Conservation (phyloP, 352 stramenopile genomes). For the Pythium biforme region DNA sequence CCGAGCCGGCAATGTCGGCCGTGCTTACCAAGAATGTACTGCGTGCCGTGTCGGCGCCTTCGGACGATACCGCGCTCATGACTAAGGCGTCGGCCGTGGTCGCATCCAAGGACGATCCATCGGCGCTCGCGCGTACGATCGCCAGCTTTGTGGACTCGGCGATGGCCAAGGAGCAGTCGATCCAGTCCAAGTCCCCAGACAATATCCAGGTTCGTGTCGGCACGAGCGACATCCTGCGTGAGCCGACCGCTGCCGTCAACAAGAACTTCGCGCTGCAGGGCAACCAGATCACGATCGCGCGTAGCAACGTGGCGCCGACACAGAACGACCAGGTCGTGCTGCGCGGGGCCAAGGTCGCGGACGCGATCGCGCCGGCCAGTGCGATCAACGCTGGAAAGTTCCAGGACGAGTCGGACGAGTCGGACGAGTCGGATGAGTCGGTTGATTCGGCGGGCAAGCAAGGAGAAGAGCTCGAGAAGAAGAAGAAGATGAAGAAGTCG, state of each 20-base stretch:
- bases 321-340: conserved; percentile 27
- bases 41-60: conserved; percentile 22
- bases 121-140: conserved; percentile 20
- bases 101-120: conserved; percentile 26
- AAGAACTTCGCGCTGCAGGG: conserved; percentile 30
- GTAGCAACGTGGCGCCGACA: conserved; percentile 17
- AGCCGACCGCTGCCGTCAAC: conserved; percentile 29
- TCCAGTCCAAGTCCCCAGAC: conserved; percentile 15
- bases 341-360: conserved; percentile 22
- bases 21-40: conserved; percentile 22
- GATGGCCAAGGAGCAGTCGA: conserved; percentile 19
- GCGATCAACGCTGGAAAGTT: conserved; percentile 3
- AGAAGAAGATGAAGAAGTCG: conserved; percentile 15
- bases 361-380: conserved; percentile 4
- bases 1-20: conserved; percentile 1
- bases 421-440: conserved; percentile 3
- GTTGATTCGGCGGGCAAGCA: background rate
- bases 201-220: conserved; percentile 14
- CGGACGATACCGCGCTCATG: conserved; percentile 31
- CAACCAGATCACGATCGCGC: conserved; percentile 27
- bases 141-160: conserved; percentile 26
- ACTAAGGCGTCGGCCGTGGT: conserved; percentile 37
- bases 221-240: conserved; percentile 30
- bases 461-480: conserved; percentile 7
- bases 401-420: background rate